These are phyloP conservation scores for Mortierella sp. DNA, from an alignment of 371 early-diverging fungal genomes.

Conservation along the genomic window DNA sequence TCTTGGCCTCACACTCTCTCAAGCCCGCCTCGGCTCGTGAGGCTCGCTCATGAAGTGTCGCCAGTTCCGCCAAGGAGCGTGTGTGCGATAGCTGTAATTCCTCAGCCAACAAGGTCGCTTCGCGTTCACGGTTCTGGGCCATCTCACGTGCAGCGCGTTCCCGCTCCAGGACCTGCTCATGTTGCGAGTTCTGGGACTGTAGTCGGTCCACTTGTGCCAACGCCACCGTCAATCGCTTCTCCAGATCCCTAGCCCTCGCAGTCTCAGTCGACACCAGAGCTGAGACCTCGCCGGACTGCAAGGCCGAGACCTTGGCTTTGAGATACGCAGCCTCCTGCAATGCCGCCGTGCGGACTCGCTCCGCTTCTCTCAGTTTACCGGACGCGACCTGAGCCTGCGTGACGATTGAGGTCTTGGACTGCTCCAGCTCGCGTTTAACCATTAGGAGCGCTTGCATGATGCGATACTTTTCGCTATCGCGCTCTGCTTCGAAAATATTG, in stretches of 20 bases:
- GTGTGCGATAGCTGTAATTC: constrained; percentile 64
- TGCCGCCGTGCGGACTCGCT: constrained; percentile 67
- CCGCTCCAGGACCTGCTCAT: constrained; percentile 58
- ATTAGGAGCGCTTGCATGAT: constrained; percentile 41
- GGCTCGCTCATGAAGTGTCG: constrained; percentile 60
- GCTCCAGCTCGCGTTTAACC: constrained; percentile 35
- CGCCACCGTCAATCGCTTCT: constrained; percentile 61
- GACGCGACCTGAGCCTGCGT: constrained; percentile 56
- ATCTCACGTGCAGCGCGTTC: constrained; percentile 57
- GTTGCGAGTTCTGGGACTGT: constrained; percentile 52
- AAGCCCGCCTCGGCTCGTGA: constrained; percentile 60
- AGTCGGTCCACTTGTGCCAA: constrained; percentile 58
- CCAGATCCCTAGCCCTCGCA: constrained; percentile 61
- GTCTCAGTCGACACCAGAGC: constrained; percentile 56
- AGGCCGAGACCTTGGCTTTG: constrained; percentile 62
- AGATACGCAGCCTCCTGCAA: constrained; percentile 71
- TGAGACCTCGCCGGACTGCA: constrained; percentile 48
- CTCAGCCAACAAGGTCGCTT: constrained; percentile 59
- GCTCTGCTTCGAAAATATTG: constrained; percentile 26
- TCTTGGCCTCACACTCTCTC: constrained; percentile 58
- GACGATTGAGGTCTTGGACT: constrained; percentile 42
- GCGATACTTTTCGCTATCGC: constrained; percentile 43
- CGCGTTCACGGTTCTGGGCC: constrained; percentile 60
- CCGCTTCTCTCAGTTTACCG: constrained; percentile 61
- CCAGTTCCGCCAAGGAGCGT: constrained; percentile 60